Evolutionary conservation across 2,329 filamentous ascomycete genomes (phyloP), one percentile per base, ranked within the genome.

Genomic region (Zymoseptoria passerinii): DNA sequence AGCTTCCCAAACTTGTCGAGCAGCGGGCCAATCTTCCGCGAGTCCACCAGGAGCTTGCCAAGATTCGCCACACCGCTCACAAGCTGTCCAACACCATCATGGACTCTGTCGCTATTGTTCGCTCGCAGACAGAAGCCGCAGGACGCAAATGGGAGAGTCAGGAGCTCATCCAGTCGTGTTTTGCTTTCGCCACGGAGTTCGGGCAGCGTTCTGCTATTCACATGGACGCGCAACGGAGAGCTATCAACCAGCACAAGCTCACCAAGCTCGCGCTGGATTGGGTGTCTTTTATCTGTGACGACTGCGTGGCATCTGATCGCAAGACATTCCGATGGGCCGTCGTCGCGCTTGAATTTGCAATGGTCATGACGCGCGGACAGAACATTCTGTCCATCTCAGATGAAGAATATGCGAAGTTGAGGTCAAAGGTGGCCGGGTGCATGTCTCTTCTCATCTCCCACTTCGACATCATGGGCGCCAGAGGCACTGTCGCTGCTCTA

Each of bases 321-420:
- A 95, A 92, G 75, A 96, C 94, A 0, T 99, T 99, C 76, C 87
- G 92, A 64, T 99, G 94, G 94, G 91, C 94, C 7, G 95, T 99
- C 29, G 83, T 92, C 54, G 94, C 94, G 8, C 81, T 99, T 10
- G 94, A 99, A 71, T 96, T 97, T 71, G 90, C 92, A 55, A 97
- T 96, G 91, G 85, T 88, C 65, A 97, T 97, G 87, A 99, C 94
- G 0, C 84, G 90, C 55, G 94, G 94, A 9, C 87, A 92, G 59
- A 92, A 96, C 68, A 95, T 99, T 52, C 76, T 99, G n/a, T 89
- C 87, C 0, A 85, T 99, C 60, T 90, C 87, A 48, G 90, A 96
- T 59, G 83, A 88, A 48, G 92, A 99, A 70, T 99, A 96, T 71
- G 83, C 86, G 5, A 85, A 82, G 63, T 78, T 99, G 62, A 84